Conservation (phyloP, 2,329 filamentous ascomycete species). For the Cercospora nicotianae region DNA sequence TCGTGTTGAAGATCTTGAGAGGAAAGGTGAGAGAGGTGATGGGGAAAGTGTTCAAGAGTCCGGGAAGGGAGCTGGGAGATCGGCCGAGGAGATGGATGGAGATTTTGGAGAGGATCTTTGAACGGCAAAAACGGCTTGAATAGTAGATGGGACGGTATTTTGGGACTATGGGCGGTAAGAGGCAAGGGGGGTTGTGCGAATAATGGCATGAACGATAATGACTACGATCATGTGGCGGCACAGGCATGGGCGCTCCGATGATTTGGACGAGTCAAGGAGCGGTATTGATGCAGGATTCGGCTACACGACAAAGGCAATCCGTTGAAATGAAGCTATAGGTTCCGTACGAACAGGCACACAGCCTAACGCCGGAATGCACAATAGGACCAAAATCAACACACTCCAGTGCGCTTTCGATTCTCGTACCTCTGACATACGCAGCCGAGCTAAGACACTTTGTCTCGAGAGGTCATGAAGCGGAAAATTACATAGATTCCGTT, state of each 20-base stretch:
- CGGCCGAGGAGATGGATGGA: constrained; percentile 48
- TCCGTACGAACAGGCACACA: background rate
- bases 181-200: background rate
- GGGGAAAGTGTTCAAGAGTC: constrained; percentile 64
- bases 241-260: background rate
- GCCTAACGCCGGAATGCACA: no score
- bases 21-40: constrained; percentile 73
- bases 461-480: no score
- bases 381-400: no score
- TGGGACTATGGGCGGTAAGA: background rate
- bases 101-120: constrained; percentile 36
- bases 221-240: background rate
- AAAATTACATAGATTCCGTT: no score
- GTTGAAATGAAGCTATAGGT: background rate
- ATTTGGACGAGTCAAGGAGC: background rate
- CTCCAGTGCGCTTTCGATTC: no score
- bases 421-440: no score
- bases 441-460: no score
- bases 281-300: background rate
- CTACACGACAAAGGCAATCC: background rate
- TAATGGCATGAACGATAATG: background rate
- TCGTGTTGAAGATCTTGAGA: constrained; percentile 82
- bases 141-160: background rate
- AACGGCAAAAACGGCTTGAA: constrained; percentile 17
- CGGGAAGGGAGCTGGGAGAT: constrained; percentile 42